phyloP scores from a whole-genome alignment of 352 stramenopile genomes.

The Pythium dissimile region DNA sequence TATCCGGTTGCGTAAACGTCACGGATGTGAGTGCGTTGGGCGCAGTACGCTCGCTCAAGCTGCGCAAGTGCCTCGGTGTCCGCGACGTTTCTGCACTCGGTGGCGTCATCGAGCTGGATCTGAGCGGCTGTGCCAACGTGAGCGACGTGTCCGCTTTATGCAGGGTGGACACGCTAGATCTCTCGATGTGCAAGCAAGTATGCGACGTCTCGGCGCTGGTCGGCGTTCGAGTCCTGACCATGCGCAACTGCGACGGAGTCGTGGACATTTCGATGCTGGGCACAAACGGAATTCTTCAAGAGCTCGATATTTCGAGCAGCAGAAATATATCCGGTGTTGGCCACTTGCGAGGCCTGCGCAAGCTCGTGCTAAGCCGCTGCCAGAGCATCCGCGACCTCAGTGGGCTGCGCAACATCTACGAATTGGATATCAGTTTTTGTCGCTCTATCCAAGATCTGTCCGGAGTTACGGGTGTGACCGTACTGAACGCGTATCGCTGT shows the following conservation, averaged over 20 bases:
- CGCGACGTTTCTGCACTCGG: slow-evolving; percentile 44
- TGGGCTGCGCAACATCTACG: slow-evolving; percentile 35
- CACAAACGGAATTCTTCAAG: slow-evolving; percentile 21
- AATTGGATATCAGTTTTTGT: slow-evolving; percentile 74
- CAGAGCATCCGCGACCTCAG: slow-evolving; percentile 37
- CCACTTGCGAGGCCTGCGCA: slow-evolving; percentile 34
- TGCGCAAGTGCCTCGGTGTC: slow-evolving; percentile 57
- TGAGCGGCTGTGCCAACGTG: slow-evolving; percentile 50
- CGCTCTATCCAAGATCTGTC: slow-evolving; percentile 38
- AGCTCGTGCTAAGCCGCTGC: slow-evolving; percentile 57
- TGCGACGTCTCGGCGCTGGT: slow-evolving; percentile 22
- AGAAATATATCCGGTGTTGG: slow-evolving; percentile 32
- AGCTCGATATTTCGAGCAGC: slow-evolving; percentile 58
- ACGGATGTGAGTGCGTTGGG: slow-evolving; percentile 47
- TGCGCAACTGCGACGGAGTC: slow-evolving; percentile 42
- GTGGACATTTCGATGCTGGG: slow-evolving; percentile 40
- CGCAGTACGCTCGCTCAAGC: slow-evolving; percentile 43
- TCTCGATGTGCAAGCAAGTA: slow-evolving; percentile 43
- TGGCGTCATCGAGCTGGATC: slow-evolving; percentile 44
- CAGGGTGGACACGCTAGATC: slow-evolving; percentile 27
- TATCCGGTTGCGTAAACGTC: slow-evolving; percentile 61
- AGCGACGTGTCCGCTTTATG: slow-evolving; percentile 45
- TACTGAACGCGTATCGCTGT: slow-evolving; percentile 54
- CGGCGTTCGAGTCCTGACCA: slow-evolving; percentile 19
- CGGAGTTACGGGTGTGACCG: slow-evolving; percentile 25